phyloP scores from a whole-genome alignment of 306 rosid species.

The Quercus alba region DNA sequence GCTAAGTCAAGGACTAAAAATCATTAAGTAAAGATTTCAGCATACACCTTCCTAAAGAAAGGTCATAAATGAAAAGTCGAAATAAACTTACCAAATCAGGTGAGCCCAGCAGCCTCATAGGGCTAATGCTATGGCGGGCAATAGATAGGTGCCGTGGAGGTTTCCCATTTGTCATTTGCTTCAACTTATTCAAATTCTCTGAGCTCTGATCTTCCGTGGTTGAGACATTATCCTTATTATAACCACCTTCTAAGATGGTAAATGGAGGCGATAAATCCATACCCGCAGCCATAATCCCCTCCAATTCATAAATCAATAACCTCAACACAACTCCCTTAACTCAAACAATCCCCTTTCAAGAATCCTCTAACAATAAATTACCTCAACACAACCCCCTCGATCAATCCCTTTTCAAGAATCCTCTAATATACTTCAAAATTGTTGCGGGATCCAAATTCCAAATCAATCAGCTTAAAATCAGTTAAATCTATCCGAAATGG shows the following conservation, averaged over 20 bases:
- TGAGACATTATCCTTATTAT: conserved; percentile 40
- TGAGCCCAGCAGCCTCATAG: conserved; percentile 35
- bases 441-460: background rate
- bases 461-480: background rate
- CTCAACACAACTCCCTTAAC: background rate
- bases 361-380: background rate
- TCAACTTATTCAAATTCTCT: conserved; percentile 27
- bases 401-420: background rate
- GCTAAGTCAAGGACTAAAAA: background rate
- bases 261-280: conserved; percentile 51
- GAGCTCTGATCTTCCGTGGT: conserved; percentile 42
- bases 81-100: conserved; percentile 52
- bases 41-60: background rate
- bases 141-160: conserved; percentile 62
- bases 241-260: conserved; percentile 44
- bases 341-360: background rate
- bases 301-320: conserved; percentile 30
- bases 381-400: background rate
- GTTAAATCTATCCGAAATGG: background rate
- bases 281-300: conserved; percentile 49
- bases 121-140: conserved; percentile 55
- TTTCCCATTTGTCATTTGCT: conserved; percentile 41
- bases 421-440: background rate
- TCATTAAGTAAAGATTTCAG: background rate
- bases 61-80: background rate